Base-by-base conservation (phyloP, 2,329 filamentous ascomycete genomes). In the Aureobasidium sp. region DNA sequence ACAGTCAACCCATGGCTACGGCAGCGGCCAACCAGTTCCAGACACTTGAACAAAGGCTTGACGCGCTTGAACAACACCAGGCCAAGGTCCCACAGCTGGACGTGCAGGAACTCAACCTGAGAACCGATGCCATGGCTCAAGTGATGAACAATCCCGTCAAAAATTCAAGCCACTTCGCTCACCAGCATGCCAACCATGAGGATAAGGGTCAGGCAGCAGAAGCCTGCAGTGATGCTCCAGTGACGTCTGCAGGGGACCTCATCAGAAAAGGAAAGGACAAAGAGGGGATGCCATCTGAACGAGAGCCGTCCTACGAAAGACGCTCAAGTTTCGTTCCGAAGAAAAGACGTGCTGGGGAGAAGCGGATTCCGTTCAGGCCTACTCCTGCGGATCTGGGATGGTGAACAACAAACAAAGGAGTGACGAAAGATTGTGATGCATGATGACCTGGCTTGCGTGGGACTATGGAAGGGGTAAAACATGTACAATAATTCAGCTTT, bases 401-500 rank as follows among this genome's bases (percentile, higher is more conserved):
- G 61, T 62, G 29, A 17, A 20, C n/a, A 23, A 9, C 2, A 9
- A 57, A 17, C 1, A 5, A 23, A 29, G 2, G 37, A n/a, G 23
- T 1, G 17, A 20, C 8, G 8, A 42, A 6, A 17, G 4, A 26
- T 5, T 37, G 29, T 20, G 6, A 12, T 37, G n/a, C 20, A 37
- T 7, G 9, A 26, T 37, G 50, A 26, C 27, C 26, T 42, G 32
- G 37, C 51, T 55, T 42, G 23, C 9, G 23, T 32, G 51, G 17
- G 13, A 13, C 5, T 55, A 55, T 42, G 37, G 13, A 42, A 3
- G 7, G 23, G 41, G 26, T 5, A n/a, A 5, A 20, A 36, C 23
- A 59, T 62, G 44, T 57, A 62, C 41, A 41, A 44, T 2, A 20
- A 12, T 26, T 20, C 60, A 46, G 50, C 37, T 51, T 64, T 60